Percentiles rank a stretch among this genome's conserved stretches.
Conservation (phyloP, 2,329 filamentous ascomycete genomes). For the Annulohypoxylon truncatum region DNA sequence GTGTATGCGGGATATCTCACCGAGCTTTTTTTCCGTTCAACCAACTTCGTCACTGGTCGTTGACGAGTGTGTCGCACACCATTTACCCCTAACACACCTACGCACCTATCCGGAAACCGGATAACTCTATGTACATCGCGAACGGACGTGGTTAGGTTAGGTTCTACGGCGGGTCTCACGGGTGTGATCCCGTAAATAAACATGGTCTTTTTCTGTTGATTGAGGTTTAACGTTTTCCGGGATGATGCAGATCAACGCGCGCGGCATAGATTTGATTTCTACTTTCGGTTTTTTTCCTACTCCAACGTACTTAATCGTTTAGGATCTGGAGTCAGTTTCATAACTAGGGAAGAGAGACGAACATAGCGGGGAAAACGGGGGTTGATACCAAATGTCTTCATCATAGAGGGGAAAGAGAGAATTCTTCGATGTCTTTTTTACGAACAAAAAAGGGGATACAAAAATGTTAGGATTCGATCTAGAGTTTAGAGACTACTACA, state of each 20-base stretch:
- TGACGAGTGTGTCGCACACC: constrained; percentile 10
- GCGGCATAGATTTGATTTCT: constrained; percentile 26
- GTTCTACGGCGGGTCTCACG: constrained; percentile 9
- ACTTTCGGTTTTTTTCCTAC: not conserved
- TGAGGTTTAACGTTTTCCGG: constrained; percentile 22
- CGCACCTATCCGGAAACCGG: constrained; percentile 6
- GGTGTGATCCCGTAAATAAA: constrained; percentile 1
- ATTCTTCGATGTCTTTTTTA: constrained; percentile 10
- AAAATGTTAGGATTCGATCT: constrained; percentile 19
- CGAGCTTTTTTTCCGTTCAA: constrained; percentile 9
- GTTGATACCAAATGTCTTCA: constrained; percentile 39
- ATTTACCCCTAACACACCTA: constrained; percentile 11
- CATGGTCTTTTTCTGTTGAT: constrained; percentile 2
- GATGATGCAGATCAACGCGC: constrained; percentile 19
- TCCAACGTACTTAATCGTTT: constrained; percentile 21
- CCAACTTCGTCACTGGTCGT: not conserved
- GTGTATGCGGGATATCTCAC: constrained; percentile 5
- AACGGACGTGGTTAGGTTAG: not conserved
- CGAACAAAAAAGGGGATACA: constrained; percentile 1
- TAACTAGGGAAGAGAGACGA: constrained; percentile 14
- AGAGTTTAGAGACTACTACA: constrained; percentile 24
- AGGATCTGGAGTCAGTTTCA: constrained; percentile 31
- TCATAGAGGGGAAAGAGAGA: constrained; percentile 34
- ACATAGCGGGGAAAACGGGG: constrained; percentile 23
- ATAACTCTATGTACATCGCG: constrained; percentile 19